Evolutionary conservation across 441 rosid species (phyloP).

Genomic region (Rhodomyrtus psidioides): DNA sequence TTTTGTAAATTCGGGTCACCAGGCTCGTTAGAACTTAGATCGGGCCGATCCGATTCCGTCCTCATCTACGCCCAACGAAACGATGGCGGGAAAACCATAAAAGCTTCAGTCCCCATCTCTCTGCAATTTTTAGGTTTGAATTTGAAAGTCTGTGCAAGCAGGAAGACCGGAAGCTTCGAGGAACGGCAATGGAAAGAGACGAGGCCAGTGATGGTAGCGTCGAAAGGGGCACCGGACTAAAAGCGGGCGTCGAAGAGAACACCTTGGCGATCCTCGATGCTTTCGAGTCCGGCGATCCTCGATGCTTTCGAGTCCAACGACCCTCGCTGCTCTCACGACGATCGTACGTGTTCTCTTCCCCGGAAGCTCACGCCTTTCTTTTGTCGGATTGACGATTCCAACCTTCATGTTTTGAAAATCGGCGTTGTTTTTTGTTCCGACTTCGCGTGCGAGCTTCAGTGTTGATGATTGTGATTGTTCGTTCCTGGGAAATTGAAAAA

Average conservation of each 20-base stretch:
- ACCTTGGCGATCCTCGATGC: conserved; percentile 65
- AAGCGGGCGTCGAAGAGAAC: conserved; percentile 53
- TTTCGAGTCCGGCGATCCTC: conserved; percentile 19
- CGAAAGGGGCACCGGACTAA: conserved; percentile 15
- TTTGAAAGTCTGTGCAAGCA: neutral
- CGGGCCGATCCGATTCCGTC: neutral
- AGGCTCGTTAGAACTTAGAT: neutral
- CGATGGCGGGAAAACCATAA: neutral
- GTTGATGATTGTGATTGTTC: neutral
- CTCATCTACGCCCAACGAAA: neutral
- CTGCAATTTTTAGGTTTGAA: neutral
- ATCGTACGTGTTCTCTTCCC: conserved; percentile 21
- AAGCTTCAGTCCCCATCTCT: neutral
- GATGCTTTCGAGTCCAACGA: neutral
- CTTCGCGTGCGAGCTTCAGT: neutral
- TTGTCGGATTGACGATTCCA: neutral
- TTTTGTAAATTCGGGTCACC: neutral
- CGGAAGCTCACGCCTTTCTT: neutral
- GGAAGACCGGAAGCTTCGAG: neutral
- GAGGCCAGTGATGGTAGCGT: neutral
- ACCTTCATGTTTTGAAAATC: neutral
- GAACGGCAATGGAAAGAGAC: neutral
- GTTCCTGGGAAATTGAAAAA: neutral
- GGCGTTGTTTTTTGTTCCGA: neutral
- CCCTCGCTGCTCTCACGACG: conserved; percentile 50